A percentile compares a stretch with the other conserved stretches of the same genome.
Conservation (phyloP, 495 filamentous ascomycete species). For the Poronia punctata region DNA sequence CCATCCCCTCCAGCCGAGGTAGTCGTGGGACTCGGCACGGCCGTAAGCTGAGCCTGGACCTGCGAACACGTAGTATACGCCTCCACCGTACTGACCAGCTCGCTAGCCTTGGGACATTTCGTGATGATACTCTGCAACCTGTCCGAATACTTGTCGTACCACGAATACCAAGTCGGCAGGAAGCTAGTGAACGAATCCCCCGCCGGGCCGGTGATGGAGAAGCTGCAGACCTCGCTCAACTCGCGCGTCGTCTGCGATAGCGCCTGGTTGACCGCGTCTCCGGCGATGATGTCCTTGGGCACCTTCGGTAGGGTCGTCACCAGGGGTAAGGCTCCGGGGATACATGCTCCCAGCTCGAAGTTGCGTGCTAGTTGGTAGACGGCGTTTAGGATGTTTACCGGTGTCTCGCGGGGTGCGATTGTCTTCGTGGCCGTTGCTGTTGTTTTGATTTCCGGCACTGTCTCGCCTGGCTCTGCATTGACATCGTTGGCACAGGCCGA, state of each 20-base stretch:
- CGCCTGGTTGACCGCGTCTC: slow-evolving; percentile 5
- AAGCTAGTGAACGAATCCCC: slow-evolving; percentile 9
- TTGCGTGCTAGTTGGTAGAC: slow-evolving; percentile 5
- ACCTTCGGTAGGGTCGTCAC: slow-evolving; percentile 7
- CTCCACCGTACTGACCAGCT: slow-evolving; percentile 8
- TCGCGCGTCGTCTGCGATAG: slow-evolving; percentile 7
- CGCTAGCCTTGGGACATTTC: background rate
- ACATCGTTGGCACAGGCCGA: too few relatives aligned
- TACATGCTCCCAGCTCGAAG: slow-evolving; percentile 8
- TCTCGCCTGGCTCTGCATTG: too few relatives aligned
- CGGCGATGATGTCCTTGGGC: slow-evolving; percentile 2
- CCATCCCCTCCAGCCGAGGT: background rate
- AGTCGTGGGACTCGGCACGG: background rate
- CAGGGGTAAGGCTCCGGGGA: slow-evolving; percentile 5
- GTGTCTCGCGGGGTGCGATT: slow-evolving; percentile 1
- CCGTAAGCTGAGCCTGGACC: slow-evolving; percentile 2
- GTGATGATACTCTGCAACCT: slow-evolving; percentile 2
- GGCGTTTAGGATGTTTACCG: slow-evolving; percentile 2
- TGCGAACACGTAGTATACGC: slow-evolving; percentile 9
- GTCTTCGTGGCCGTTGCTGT: background rate
- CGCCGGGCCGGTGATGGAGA: slow-evolving; percentile 6
- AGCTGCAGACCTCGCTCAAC: slow-evolving; percentile 6
- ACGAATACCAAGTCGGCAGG: slow-evolving; percentile 9
- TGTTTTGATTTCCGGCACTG: too few relatives aligned
- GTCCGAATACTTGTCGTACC: slow-evolving; percentile 6